Conservation (phyloP, 1,284 basidiomycete species). For the Megacollybia platyphylla region DNA sequence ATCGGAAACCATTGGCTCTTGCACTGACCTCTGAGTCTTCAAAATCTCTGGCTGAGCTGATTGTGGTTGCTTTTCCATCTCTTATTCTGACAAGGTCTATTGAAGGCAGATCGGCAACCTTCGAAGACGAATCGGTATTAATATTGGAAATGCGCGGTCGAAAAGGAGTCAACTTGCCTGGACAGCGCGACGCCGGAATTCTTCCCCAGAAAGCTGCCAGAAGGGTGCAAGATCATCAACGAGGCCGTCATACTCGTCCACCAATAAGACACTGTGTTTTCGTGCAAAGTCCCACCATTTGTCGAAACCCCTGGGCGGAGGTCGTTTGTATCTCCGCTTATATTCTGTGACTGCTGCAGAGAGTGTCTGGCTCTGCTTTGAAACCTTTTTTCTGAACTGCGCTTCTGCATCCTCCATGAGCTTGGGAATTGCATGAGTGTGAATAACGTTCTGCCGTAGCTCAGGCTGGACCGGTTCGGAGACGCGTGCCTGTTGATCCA, state of each 20-base stretch:
- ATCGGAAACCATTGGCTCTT: conserved; percentile 63
- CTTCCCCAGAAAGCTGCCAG: conserved; percentile 58
- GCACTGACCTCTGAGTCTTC: conserved; percentile 61
- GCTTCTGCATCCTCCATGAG: conserved; percentile 73
- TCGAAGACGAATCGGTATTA: conserved; percentile 1
- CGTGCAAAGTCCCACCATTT: conserved; percentile 79
- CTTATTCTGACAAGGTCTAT: conserved; percentile 77
- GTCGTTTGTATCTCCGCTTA: conserved; percentile 56
- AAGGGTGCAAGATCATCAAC: conserved; percentile 73
- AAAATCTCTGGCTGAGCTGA: conserved; percentile 49
- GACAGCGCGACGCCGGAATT: conserved; percentile 58
- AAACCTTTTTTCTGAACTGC: conserved; percentile 53
- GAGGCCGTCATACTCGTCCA: conserved; percentile 89
- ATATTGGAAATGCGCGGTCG: neutral
- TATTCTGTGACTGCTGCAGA: conserved; percentile 71
- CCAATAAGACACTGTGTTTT: conserved; percentile 62
- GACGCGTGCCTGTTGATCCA: conserved; percentile 5
- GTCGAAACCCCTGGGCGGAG: conserved; percentile 85
- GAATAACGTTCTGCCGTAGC: conserved; percentile 5
- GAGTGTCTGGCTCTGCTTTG: conserved; percentile 67
- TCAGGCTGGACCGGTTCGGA: conserved; percentile 3
- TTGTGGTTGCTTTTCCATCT: conserved; percentile 47
- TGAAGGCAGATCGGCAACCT: conserved; percentile 70
- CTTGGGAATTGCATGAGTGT: conserved; percentile 65
- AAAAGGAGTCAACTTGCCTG: conserved; percentile 32